phyloP scores from a whole-genome alignment of 2,329 filamentous ascomycete genomes.

The Paraconiothyrium brasiliense region DNA sequence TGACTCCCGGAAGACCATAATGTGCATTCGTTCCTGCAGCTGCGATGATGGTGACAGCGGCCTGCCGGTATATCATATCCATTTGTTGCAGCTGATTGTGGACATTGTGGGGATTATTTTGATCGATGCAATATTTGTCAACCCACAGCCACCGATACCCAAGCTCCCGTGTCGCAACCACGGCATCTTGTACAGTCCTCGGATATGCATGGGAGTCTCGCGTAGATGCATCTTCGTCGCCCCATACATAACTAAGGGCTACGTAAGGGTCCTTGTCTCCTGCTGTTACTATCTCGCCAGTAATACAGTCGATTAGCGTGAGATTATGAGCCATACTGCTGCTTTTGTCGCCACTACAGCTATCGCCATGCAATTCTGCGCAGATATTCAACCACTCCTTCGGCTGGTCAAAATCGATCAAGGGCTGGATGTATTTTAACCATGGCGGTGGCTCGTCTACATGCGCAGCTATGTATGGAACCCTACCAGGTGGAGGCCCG shows the following conservation, averaged over 20 bases:
- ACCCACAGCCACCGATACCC: conserved; percentile 21
- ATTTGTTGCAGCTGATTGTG: conserved; percentile 21
- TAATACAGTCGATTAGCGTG: conserved; percentile 19
- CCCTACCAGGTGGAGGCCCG: conserved; percentile 13
- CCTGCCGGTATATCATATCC: conserved; percentile 23
- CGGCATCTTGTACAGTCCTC: conserved; percentile 20
- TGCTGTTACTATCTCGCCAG: conserved; percentile 10
- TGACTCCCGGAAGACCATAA: conserved; percentile 20
- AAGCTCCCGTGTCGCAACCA: conserved; percentile 9
- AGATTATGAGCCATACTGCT: conserved; percentile 6
- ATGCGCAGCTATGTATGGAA: conserved; percentile 16
- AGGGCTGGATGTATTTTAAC: conserved; percentile 13
- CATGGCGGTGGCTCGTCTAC: conserved; percentile 3
- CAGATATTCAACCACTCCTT: conserved; percentile 17
- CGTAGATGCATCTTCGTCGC: conserved; percentile 1
- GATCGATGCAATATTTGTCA: conserved; percentile 25
- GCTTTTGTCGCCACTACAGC: conserved; percentile 6
- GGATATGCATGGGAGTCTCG: conserved; percentile 5
- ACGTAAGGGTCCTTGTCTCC: conserved; percentile 9
- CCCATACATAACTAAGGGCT: conserved; percentile 22
- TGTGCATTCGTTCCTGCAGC: conserved; percentile 13
- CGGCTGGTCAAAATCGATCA: conserved; percentile 18
- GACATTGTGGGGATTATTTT: conserved; percentile 9
- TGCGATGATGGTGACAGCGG: conserved; percentile 23
- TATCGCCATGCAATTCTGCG: conserved; percentile 12